phyloP scores from a whole-genome alignment of 768 basidiomycete species.

The Punctularia strigosozonata region DNA sequence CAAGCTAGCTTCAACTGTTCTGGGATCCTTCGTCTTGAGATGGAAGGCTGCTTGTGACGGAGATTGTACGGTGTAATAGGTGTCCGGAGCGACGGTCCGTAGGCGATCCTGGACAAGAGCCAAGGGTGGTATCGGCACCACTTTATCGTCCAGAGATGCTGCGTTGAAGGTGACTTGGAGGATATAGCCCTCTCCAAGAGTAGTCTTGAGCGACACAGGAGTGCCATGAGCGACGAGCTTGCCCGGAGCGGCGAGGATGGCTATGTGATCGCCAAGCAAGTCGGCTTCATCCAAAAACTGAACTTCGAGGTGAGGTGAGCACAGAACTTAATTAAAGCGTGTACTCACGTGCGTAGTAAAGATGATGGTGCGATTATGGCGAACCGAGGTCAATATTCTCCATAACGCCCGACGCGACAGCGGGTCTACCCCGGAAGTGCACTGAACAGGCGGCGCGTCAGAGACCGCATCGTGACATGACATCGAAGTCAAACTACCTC shows the following conservation, averaged over 20 bases:
- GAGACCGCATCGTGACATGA: background rate
- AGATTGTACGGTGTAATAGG: slow-evolving; percentile 30
- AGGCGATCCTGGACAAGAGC: slow-evolving; percentile 28
- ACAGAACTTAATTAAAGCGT: background rate
- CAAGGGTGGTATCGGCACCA: background rate
- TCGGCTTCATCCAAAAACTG: slow-evolving; percentile 76
- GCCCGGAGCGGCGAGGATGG: slow-evolving; percentile 64
- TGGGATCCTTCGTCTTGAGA: slow-evolving; percentile 48
- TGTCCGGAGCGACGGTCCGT: slow-evolving; percentile 30
- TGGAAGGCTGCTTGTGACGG: slow-evolving; percentile 38
- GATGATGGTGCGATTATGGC: slow-evolving; percentile 54
- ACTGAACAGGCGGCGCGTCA: slow-evolving; percentile 14
- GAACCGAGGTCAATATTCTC: slow-evolving; percentile 58
- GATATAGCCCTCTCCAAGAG: slow-evolving; percentile 62
- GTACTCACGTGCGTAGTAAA: slow-evolving; percentile 72
- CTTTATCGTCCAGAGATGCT: slow-evolving; percentile 8
- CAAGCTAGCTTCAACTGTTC: slow-evolving; percentile 42
- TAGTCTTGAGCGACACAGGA: slow-evolving; percentile 63
- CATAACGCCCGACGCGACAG: slow-evolving; percentile 68
- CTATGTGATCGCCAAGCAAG: slow-evolving; percentile 64
- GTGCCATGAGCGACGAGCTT: slow-evolving; percentile 63
- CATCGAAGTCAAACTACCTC: slow-evolving; percentile 9
- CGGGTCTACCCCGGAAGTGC: slow-evolving; percentile 76
- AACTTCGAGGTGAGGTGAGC: background rate
- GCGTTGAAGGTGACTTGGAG: slow-evolving; percentile 38